Base-by-base conservation (phyloP, 225 moss, liverwort and hornwort species). In the Anthoceros angustus region DNA sequence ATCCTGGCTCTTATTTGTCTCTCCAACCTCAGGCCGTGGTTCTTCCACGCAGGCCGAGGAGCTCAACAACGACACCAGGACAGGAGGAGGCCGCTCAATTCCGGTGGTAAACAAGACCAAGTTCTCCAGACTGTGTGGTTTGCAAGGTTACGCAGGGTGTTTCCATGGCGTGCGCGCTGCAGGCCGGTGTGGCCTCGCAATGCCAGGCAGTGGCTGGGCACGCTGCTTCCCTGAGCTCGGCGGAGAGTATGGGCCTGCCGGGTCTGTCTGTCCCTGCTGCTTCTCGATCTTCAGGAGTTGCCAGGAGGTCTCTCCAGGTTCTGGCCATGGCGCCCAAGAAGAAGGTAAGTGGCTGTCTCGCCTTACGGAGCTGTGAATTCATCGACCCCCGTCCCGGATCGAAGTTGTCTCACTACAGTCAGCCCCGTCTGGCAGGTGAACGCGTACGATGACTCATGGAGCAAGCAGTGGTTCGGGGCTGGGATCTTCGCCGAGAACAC, bases 391-490 rank as follows among this genome's bases (percentile, higher is more conserved):
- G 4, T 16, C 25, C 32, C 5, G 45, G 20, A 10, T 40, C 23
- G 12, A 26, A 25, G 12, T 9, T 38, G 14, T 16, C 16, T 14
- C 16, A 9, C 12, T 25, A 12, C 32, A 26, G 25, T 41, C 16
- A 73, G 18, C 25, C 25, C 7, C 9, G 32, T 48, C 7, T 62
- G 63, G 45, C 74, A 78, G 77, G 77, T 94, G 69, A 90, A 90
- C 62, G 90, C 82, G 5, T 94, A 87, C 66, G 94, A 94, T 66
- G 79, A 70, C 65, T 80, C 67, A 32, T 94, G 94, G 94, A 88
- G 83, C 75, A 94, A 94, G 88, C 81, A 87, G 72, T 94, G 94
- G 94, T 94, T 94, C 23, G 94, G 94, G 5, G 94, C 94, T 8
- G 94, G 94, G 8, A 70, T 90, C 16, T 90, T 94, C 67, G 84